Percentiles rank a stretch among this genome's conserved stretches.
Evolutionary conservation across 768 basidiomycete species (phyloP).

Genomic region (Lanmaoa pseudosensibilis): DNA sequence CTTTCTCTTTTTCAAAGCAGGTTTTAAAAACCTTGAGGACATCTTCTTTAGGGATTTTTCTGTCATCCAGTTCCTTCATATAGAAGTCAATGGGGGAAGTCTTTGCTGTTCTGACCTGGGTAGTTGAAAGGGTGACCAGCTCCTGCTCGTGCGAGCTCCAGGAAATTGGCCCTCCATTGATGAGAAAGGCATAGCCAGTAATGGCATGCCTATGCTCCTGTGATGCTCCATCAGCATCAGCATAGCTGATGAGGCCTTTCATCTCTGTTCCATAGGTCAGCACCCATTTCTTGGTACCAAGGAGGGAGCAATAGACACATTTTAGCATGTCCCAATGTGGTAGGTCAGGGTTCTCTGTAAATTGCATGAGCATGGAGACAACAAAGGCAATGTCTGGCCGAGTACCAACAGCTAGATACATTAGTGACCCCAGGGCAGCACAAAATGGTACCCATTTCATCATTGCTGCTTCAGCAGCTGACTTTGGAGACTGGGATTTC

Average conservation of each 20-base stretch:
- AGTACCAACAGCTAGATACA: neutral
- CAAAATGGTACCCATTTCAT: neutral
- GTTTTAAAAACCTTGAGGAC: no score
- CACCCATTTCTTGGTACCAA: neutral
- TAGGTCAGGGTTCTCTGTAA: neutral
- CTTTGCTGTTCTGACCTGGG: no score
- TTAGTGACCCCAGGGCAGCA: neutral
- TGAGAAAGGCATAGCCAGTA: neutral
- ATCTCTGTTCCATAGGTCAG: neutral
- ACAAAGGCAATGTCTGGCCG: neutral
- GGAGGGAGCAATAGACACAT: neutral
- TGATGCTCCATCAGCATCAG: neutral
- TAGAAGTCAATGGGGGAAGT: no score
- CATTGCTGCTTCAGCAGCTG: neutral
- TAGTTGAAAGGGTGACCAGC: neutral
- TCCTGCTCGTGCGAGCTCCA: neutral
- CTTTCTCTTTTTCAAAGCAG: no score
- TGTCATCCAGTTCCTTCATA: no score
- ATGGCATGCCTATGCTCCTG: neutral
- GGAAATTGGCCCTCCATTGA: neutral
- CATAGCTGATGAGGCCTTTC: neutral
- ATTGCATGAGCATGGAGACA: neutral
- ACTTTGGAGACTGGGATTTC: neutral
- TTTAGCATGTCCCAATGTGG: neutral
- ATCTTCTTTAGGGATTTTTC: no score